Evolutionary conservation across 2,329 filamentous ascomycete genomes (phyloP).

Genomic region (Exophiala aquamarina): DNA sequence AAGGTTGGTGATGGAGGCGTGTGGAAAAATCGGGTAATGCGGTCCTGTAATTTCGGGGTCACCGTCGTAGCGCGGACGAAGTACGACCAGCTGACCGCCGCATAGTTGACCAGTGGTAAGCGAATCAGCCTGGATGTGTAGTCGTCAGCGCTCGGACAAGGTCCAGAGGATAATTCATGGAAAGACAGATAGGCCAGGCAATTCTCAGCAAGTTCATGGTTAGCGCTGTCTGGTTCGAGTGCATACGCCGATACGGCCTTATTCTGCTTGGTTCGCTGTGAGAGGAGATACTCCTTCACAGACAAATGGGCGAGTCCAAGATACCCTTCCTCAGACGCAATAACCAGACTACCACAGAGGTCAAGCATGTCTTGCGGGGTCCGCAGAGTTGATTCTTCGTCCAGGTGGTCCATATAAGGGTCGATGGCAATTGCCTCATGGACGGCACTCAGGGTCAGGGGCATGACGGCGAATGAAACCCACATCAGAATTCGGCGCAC

Average conservation of each 20-base stretch:
- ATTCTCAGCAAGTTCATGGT: conserved; percentile 5
- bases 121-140: not conserved
- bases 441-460: conserved; percentile 4
- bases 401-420: not conserved
- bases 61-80: not conserved
- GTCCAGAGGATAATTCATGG: not conserved
- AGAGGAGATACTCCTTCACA: conserved; percentile 27
- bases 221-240: not conserved
- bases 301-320: conserved; percentile 27
- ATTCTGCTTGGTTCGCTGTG: not conserved
- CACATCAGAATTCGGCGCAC: conserved; percentile 10
- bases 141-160: not conserved
- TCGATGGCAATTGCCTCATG: conserved; percentile 15
- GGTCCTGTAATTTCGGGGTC: not conserved
- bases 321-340: conserved; percentile 4
- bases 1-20: not conserved
- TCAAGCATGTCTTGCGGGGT: conserved; percentile 17
- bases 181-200: conserved; percentile 8
- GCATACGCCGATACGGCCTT: not conserved
- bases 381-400: conserved; percentile 4
- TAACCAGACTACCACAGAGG: conserved; percentile 25
- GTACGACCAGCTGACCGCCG: conserved; percentile 1
- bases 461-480: conserved; percentile 7
- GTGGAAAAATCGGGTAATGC: not conserved
- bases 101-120: conserved; percentile 5